Base-by-base conservation (phyloP, 2,329 filamentous ascomycete species). In the Aspergillus alliaceus region DNA sequence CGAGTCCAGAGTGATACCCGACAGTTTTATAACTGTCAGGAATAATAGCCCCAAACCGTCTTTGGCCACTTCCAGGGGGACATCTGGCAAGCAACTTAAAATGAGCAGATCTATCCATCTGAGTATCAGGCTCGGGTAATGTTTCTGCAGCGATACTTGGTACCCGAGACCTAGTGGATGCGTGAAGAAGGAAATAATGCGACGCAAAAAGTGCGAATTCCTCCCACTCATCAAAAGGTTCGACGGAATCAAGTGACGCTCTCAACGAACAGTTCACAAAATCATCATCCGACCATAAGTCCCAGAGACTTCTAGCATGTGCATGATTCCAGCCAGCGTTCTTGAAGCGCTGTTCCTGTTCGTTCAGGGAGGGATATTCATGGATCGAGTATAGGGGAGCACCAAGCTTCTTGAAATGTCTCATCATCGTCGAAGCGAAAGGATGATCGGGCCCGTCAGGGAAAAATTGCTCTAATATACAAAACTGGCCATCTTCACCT, bases 171-270 rank as follows among this genome's bases (percentile, higher is more conserved):
- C 49, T 27, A 61, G 65, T 85, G 40, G 77, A 81, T 14, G 91
- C 90, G 51, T 86, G 80, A 8, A 96, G 80, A 42, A 97, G 76
- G 64, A 93, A 90, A 73, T 96, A 96, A 73, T 97, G 93, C 32
- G 87, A 86, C 2, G 85, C 86, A 72, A 96, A 96, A 1, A 96
- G 79, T 2, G 89, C 87, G 69, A 97, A 92, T 67, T 97, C 93
- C 73, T 98, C 93, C 91, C 91, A 96, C 74, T 97, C 93, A 72
- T 98, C 93, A 69, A 98, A 97, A 1, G 89, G 86, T 68, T 97
- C 93, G 15, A 92, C 74, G 1, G 77, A 69, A 64, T 96, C 88
- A 14, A 97, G 75, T 11, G 76, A 76, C 34, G 71, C 77, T 61
- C 90, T 83, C 59, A 90, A 82, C 1, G 80, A 74, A 1, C 81